Conservation (phyloP, 768 basidiomycete species). For the Leccinellum albellum region DNA sequence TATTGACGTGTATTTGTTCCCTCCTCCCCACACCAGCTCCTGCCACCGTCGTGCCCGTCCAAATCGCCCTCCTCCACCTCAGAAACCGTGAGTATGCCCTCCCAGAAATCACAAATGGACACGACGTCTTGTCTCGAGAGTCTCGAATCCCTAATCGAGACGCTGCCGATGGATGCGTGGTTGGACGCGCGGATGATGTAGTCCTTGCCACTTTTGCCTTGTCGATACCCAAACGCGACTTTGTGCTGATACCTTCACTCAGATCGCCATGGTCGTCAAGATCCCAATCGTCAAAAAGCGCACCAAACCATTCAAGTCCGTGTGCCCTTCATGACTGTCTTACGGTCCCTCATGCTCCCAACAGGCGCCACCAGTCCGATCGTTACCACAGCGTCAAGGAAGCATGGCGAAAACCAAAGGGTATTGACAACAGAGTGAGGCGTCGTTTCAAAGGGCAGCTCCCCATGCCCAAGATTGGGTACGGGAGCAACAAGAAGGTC, state of each 20-base stretch:
- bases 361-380: slow-evolving; percentile 96
- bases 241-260: slow-evolving; percentile 12
- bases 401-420: slow-evolving; percentile 99
- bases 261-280: slow-evolving; percentile 46
- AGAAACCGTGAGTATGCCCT: slow-evolving; percentile 49
- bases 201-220: not conserved
- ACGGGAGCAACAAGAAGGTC: slow-evolving; percentile 82
- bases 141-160: not conserved
- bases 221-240: slow-evolving; percentile 1
- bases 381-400: slow-evolving; percentile 97
- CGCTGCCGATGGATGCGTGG: slow-evolving; percentile 21
- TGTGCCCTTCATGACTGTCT: slow-evolving; percentile 15
- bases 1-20: slow-evolving; percentile 27
- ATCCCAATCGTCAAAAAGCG: slow-evolving; percentile 92
- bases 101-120: not conserved
- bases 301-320: slow-evolving; percentile 94
- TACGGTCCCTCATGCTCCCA: slow-evolving; percentile 12
- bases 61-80: slow-evolving; percentile 47
- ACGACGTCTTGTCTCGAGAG: not conserved
- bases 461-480: slow-evolving; percentile 90
- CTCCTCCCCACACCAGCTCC: not conserved
- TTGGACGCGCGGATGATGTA: slow-evolving; percentile 20
- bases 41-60: slow-evolving; percentile 5
- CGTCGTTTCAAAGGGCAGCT: slow-evolving; percentile 93
- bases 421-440: slow-evolving; percentile 98